Conservation (phyloP, 495 filamentous ascomycete species). For the Xylaria palmicola region DNA sequence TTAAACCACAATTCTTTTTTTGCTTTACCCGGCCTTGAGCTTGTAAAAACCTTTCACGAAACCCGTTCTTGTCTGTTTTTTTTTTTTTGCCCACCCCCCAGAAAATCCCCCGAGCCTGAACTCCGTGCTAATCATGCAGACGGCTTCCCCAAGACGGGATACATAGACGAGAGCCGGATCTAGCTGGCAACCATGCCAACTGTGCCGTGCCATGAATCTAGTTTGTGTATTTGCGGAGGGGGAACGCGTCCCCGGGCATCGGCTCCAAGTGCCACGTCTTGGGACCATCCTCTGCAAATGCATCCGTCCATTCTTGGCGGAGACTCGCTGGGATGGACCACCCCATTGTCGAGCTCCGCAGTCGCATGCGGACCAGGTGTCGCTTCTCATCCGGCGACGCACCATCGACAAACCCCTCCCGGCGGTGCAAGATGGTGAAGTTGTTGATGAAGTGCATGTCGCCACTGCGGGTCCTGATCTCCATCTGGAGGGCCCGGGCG, state of each 20-base stretch:
- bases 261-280: conserved; percentile 52
- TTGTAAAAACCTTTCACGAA: background rate
- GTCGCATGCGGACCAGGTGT: conserved; percentile 53
- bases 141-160: background rate
- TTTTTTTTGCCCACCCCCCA: background rate
- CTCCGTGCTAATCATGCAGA: background rate
- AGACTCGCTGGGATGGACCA: conserved; percentile 48
- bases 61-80: background rate
- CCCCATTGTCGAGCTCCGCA: conserved; percentile 43
- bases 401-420: conserved; percentile 59
- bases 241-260: conserved; percentile 50
- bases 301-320: conserved; percentile 42
- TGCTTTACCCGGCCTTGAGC: background rate
- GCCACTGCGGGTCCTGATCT: conserved; percentile 55
- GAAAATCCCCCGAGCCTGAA: background rate
- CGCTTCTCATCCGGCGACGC: conserved; percentile 40
- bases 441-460: conserved; percentile 80
- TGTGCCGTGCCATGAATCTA: conserved; percentile 24
- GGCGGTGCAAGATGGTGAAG: conserved; percentile 65
- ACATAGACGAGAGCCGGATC: background rate
- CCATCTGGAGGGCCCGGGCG: conserved; percentile 55
- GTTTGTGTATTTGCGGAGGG: conserved; percentile 49
- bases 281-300: conserved; percentile 40
- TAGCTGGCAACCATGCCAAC: background rate
- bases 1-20: background rate